A percentile compares a stretch with the other conserved stretches of the same genome.
Evolutionary conservation across 2,329 filamentous ascomycete species (phyloP).

Genomic region (Incumbomyces delicatus): DNA sequence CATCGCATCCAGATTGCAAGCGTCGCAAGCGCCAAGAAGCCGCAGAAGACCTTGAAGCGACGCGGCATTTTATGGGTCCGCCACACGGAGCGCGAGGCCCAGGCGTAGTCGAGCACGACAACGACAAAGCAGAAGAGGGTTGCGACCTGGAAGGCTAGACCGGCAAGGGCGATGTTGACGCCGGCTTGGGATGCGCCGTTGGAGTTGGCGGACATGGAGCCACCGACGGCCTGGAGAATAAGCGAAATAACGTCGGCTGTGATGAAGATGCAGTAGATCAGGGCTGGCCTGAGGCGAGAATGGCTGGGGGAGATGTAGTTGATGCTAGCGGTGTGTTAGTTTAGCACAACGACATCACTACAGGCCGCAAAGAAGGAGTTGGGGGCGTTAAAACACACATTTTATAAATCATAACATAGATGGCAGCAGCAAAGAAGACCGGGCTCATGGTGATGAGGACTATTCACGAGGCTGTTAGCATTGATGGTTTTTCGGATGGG

Average conservation of each 20-base stretch:
- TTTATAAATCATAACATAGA: slow-evolving; percentile 54
- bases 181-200: slow-evolving; percentile 22
- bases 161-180: slow-evolving; percentile 32
- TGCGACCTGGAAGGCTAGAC: slow-evolving; percentile 33
- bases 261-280: slow-evolving; percentile 32
- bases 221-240: slow-evolving; percentile 34
- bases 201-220: slow-evolving; percentile 25
- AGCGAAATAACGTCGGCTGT: slow-evolving; percentile 34
- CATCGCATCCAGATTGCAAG: slow-evolving; percentile 55
- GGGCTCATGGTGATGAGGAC: slow-evolving; percentile 49
- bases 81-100: slow-evolving; percentile 12
- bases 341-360: no score
- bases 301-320: slow-evolving; percentile 30
- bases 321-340: slow-evolving; percentile 20
- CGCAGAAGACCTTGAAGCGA: slow-evolving; percentile 46
- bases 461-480: slow-evolving; percentile 19
- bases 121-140: slow-evolving; percentile 28
- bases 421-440: slow-evolving; percentile 52
- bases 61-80: slow-evolving; percentile 20
- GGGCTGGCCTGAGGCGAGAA: slow-evolving; percentile 31
- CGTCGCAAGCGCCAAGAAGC: slow-evolving; percentile 48
- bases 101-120: slow-evolving; percentile 24
- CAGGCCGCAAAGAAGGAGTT: slow-evolving; percentile 19
- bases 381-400: slow-evolving; percentile 21
- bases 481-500: background rate